Evolutionary conservation across 306 rosid species (phyloP), one percentile per base, ranked within the genome.

Genomic region (Pyrus communis): DNA sequence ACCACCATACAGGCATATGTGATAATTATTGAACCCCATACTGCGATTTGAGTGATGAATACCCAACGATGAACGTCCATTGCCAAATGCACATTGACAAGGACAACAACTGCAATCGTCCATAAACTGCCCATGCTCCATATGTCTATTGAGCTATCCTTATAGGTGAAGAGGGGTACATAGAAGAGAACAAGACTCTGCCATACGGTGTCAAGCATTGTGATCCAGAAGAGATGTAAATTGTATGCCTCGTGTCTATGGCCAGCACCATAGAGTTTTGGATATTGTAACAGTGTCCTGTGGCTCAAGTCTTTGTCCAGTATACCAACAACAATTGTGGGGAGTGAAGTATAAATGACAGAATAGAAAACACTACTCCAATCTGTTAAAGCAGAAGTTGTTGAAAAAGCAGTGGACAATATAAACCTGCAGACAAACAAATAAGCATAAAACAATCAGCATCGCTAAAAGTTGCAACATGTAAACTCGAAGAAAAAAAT

Each of bases 351-450:
- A 85, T 96, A 96, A 65, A 96, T 78, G 64, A 96, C 91, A 52
- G 99, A 96, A 85, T 92, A 96, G 77, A 92, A 89, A 45, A 96
- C 99, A 79, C 99, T 96, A 81, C 99, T 96, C 97, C 96, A 96
- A 84, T 96, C 99, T 15, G 99, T 96, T 76, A 96, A 84, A 17
- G 99, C 98, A 65, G 99, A 90, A 72, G 99, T 96, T 69, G 96
- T 87, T 69, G 96, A 90, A 83, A 87, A 96, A 51, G 96, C 96
- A 23, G 99, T 91, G 81, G 87, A 91, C 46, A 96, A 81, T 75
- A 96, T 86, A 82, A 89, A 96, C 99, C 99, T 96, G 77, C 60
- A 83, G 31, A 72, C 43, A 71, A 73, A 76, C 52, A 51, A 71
- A 83, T 66, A 80, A 61, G 70, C 28, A 46, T 67, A 49, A 22